Evolutionary conservation across 2,329 filamentous ascomycete species (phyloP), one percentile per base, ranked within the genome.

Genomic region (Verticillium klebahnii): DNA sequence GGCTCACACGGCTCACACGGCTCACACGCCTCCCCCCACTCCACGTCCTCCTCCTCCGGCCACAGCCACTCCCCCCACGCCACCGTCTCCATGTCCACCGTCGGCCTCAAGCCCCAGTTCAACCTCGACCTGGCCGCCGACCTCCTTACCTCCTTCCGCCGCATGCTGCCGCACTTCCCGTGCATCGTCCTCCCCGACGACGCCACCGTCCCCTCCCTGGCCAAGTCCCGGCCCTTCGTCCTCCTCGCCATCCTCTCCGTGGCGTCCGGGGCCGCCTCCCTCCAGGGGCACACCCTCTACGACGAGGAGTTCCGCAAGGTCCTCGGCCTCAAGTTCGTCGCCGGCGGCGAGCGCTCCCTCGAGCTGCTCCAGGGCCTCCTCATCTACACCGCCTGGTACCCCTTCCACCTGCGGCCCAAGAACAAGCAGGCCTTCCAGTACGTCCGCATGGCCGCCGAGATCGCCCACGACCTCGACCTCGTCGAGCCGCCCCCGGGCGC

Each of bases 351-450:
- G 73, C 79, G 82, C 61, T 84, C 77, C 14, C 62, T 87, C 25
- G 84, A 88, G 65, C 66, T 87, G 17, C 69, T 88, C 1, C 82
- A 85, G 64, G 84, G 84, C 3, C 70, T 87, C 23, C 71, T 87
- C 31, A 77, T 87, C 6, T 87, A 87, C 64, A 79, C 82, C 58
- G 75, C 79, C 19, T 88, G 85, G 85, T 84, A 84, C 58, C 83
- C 82, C 0, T 83, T 82, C 40, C 82, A 85, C 62, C 72, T 85
- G 15, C 73, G 82, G 1, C 82, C 82, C 2, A 83, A 76, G 62
- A 82, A 78, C 64, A 81, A 73, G 63, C 80, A 83, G 45, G 72
- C 77, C 0, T 72, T 76, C 5, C 82, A 84, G 60, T 85, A 85
- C 65, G 67, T 82, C 5, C 76, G 79, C 29, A 85, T 85, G 81